These are phyloP conservation scores for Cutaneotrichosporon curvatum DNA, from an alignment of 1,284 basidiomycete species.

Conservation along the genomic window DNA sequence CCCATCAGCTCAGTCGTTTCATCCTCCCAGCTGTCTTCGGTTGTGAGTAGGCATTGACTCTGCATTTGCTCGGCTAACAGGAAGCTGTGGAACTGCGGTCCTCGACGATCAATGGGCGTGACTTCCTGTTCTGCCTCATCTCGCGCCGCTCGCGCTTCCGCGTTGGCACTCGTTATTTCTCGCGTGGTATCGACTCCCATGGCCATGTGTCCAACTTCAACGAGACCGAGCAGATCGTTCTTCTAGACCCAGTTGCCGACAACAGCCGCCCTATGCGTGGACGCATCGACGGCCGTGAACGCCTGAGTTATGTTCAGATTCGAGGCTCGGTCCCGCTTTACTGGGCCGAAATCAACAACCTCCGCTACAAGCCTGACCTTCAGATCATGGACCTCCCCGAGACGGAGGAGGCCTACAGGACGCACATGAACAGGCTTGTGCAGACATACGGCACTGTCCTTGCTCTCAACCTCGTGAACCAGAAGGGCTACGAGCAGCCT, in stretches of 20 bases:
- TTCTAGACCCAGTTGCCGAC: slow-evolving; percentile 57
- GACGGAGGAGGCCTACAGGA: slow-evolving; percentile 66
- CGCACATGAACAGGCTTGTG: slow-evolving; percentile 71
- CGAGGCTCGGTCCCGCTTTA: slow-evolving; percentile 89
- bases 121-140: slow-evolving; percentile 79
- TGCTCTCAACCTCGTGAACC: slow-evolving; percentile 90
- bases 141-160: slow-evolving; percentile 88
- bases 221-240: slow-evolving; percentile 87
- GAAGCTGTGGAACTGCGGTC: slow-evolving; percentile 81
- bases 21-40: slow-evolving; percentile 89
- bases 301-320: slow-evolving; percentile 82
- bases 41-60: slow-evolving; percentile 53
- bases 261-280: slow-evolving; percentile 28
- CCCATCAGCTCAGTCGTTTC: slow-evolving; percentile 64
- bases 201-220: slow-evolving; percentile 75
- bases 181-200: slow-evolving; percentile 75
- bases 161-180: slow-evolving; percentile 95
- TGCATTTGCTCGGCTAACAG: slow-evolving; percentile 2
- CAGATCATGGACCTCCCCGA: slow-evolving; percentile 89
- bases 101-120: slow-evolving; percentile 66
- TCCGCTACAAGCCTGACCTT: slow-evolving; percentile 94
- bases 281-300: slow-evolving; percentile 48
- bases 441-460: slow-evolving; percentile 71
- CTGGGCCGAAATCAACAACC: slow-evolving; percentile 95
- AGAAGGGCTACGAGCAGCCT: slow-evolving; percentile 88